Evolutionary conservation across 2,329 filamentous ascomycete species (phyloP).

Genomic region (Ophiosphaerella korrae): DNA sequence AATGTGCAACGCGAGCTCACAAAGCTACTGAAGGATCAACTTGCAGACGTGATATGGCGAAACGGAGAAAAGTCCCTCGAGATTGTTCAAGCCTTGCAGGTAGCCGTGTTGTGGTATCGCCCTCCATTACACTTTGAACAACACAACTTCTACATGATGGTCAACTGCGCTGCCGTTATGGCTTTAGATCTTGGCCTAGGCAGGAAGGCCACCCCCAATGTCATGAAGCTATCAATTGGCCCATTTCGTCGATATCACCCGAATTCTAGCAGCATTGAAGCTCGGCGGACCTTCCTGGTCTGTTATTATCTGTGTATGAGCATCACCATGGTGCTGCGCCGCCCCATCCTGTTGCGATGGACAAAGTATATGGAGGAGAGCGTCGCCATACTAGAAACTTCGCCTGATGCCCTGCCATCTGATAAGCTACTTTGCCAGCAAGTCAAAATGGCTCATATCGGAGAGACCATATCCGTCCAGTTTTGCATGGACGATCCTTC

Average conservation of each 20-base stretch:
- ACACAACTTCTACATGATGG: conserved; percentile 86
- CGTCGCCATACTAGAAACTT: conserved; percentile 61
- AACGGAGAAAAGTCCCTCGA: conserved; percentile 82
- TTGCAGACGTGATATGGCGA: conserved; percentile 76
- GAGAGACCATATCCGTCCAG: conserved; percentile 61
- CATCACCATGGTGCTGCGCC: conserved; percentile 62
- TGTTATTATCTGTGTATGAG: conserved; percentile 66
- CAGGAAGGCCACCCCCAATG: conserved; percentile 55
- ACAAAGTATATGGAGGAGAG: conserved; percentile 68
- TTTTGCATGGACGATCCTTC: conserved; percentile 63
- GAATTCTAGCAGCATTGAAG: conserved; percentile 61
- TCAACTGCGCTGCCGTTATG: conserved; percentile 81
- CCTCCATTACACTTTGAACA: conserved; percentile 83
- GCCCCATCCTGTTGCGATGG: conserved; percentile 65
- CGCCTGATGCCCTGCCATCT: conserved; percentile 61
- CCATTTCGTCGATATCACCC: conserved; percentile 43
- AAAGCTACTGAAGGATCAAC: conserved; percentile 71
- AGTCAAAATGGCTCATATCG: conserved; percentile 63
- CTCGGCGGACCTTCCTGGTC: conserved; percentile 63
- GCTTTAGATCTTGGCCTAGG: conserved; percentile 82
- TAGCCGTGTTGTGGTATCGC: conserved; percentile 83
- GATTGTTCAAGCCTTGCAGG: conserved; percentile 76
- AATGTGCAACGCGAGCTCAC: conserved; percentile 66
- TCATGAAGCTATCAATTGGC: conserved; percentile 43
- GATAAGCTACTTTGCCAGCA: conserved; percentile 63